Evolutionary conservation across 1,284 basidiomycete species (phyloP).

Genomic region (Trichosporon sp.): DNA sequence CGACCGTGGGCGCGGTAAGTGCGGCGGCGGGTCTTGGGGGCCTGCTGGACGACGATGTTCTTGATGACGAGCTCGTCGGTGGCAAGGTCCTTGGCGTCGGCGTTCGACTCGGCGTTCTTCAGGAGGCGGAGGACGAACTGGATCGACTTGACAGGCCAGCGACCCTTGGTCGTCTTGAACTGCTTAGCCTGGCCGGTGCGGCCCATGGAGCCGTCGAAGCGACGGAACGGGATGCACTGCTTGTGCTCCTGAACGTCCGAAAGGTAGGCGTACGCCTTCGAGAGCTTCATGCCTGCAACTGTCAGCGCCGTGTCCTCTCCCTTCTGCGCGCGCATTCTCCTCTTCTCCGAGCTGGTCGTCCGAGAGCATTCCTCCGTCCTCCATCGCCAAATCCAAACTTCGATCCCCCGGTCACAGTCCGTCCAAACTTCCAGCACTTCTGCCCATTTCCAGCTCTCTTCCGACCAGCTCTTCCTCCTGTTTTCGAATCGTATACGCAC

Average conservation of each 20-base stretch:
- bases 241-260: conserved; percentile 95
- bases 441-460: conserved; percentile 21
- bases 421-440: conserved; percentile 57
- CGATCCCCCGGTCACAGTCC: background rate
- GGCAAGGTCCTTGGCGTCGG: conserved; percentile 95
- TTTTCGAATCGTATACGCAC: conserved; percentile 58
- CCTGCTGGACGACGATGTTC: conserved; percentile 98
- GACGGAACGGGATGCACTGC: conserved; percentile 94
- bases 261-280: conserved; percentile 95
- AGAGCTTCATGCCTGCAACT: conserved; percentile 78
- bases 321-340: background rate
- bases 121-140: conserved; percentile 91
- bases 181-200: conserved; percentile 96
- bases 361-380: background rate
- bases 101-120: conserved; percentile 99
- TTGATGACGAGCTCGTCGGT: conserved; percentile 91
- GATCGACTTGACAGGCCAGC: conserved; percentile 99
- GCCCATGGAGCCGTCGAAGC: conserved; percentile 96
- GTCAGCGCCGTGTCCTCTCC: background rate
- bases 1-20: conserved; percentile 99
- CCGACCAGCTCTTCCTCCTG: background rate
- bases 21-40: conserved; percentile 98
- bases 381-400: background rate
- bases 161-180: conserved; percentile 97
- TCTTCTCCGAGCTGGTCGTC: background rate